A percentile compares a stretch with the other conserved stretches of the same genome.
These are phyloP conservation scores for Amoeboradix gromovi DNA, from an alignment of 371 early-diverging fungal species.

Conservation along the genomic window DNA sequence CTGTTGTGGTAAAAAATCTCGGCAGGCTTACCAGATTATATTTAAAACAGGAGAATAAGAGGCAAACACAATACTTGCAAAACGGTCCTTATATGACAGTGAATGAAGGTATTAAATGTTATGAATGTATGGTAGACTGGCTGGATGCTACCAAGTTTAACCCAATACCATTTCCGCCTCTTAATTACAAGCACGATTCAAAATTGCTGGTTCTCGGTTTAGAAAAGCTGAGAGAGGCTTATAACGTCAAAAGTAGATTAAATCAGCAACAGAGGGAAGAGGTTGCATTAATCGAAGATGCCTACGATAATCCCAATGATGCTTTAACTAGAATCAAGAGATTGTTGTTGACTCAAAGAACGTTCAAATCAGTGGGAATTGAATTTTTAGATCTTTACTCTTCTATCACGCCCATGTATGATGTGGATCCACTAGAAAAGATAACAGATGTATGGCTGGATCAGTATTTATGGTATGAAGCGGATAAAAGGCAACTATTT, in stretches of 20 bases:
- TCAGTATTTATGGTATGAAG: conserved; percentile 96
- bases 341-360: conserved; percentile 75
- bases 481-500: conserved; percentile 59
- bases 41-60: conserved; percentile 93
- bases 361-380: conserved; percentile 96
- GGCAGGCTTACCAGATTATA: conserved; percentile 92
- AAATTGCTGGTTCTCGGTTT: conserved; percentile 78
- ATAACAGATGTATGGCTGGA: conserved; percentile 95
- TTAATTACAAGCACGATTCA: conserved; percentile 93
- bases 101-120: conserved; percentile 90
- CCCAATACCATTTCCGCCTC: conserved; percentile 93
- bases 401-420: conserved; percentile 80
- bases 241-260: conserved; percentile 74
- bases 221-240: conserved; percentile 78
- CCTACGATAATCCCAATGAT: conserved; percentile 87
- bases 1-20: conserved; percentile 84
- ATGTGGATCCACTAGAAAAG: conserved; percentile 90
- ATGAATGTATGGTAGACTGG: conserved; percentile 90
- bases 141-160: conserved; percentile 84
- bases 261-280: conserved; percentile 91
- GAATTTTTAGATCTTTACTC: conserved; percentile 92
- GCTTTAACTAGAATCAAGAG: conserved; percentile 81
- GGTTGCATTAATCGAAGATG: conserved; percentile 82
- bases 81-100: conserved; percentile 90
- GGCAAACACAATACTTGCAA: conserved; percentile 91